Evolutionary conservation across 2,329 filamentous ascomycete species (phyloP), one percentile per base, ranked within the genome.

Genomic region (Colletotrichum navitas): DNA sequence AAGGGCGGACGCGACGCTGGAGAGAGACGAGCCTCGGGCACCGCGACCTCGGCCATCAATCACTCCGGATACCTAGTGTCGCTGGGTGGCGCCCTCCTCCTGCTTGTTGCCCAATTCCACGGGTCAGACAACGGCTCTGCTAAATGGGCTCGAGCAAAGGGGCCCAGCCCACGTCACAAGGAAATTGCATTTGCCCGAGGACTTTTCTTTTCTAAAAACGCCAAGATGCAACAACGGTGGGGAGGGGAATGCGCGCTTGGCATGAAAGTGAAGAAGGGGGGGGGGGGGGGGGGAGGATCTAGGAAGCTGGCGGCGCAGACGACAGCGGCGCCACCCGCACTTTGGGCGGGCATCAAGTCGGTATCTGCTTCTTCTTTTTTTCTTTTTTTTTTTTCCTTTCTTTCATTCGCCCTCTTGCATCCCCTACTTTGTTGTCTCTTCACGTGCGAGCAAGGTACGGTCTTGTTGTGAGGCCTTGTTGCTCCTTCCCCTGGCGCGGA

Each of bases 271-370:
- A 41, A 39, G 21, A 32, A 41, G 8, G 12, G 26, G 2, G n/a
- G 26, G 3, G 32, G 29, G 12, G 26, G 2, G n/a, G 26, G 29
- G 29, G 29, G 29, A 29, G 29, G 21, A 12, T n/a, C 47, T 24
- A 47, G 16, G 34, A 26, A 45, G 61, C 41, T 5, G 32, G 45
- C 55, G n/a, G 43, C 47, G 63, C 36, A 45, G 32, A 41, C 58
- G 49, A 56, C 63, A 68, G 52, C 68, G 68, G 68, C 68, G 68
- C 64, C 64, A 71, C 68, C 68, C 68, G 68, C 58, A 61, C 26
- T 18, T 18, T 55, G 32, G 16, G 47, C 43, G 41, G 45, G 24
- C 63, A 47, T 68, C 51, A 12, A 60, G 29, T 12, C 18, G 32
- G 26, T 52, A 21, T 34, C n/a, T 3, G 21, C 21, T 32, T n/a